Base-by-base conservation (phyloP, 305 asterid genomes). In the Rubia peregrina region DNA sequence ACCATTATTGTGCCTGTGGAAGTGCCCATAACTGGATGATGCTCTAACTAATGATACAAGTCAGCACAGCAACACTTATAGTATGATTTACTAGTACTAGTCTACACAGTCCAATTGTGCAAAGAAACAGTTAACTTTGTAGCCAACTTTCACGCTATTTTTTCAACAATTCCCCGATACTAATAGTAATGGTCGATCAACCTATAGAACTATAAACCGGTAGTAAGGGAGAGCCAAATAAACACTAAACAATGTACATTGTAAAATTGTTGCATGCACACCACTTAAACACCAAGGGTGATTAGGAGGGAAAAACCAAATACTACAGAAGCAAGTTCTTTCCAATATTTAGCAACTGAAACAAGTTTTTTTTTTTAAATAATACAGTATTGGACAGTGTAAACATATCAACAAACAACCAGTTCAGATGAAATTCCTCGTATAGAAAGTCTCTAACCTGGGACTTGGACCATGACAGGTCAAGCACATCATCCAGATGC, bases 401-500 rank as follows among this genome's bases (percentile, higher is more conserved):
- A 49, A 21, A 53, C 9, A 53, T 1, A 24, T 12, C 6, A 53
- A 53, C 12, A 51, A 3, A 12, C 26, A 30, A 36, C 12, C 1
- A 14, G 16, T 51, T 26, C 44, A 62, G n/a, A 61, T 61, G 41
- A 36, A 36, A 48, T 7, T 36, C 49, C 14, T 40, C 40, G 19
- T 19, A 46, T 44, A 69, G 64, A 65, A n/a, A 78, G 46, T 60
- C 73, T 71, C 92, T 82, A 74, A 91, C 99, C 94, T 91, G 95
- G 72, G 97, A 91, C 82, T 91, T 95, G 80, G 99, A 95, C 99
- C 99, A 95, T 17, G 99, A 95, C 70, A 95, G 91, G 83, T 95
- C 97, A 80, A 95, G 86, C 51, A 95, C 96, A 78, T 87, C 98
- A 77, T 85, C 90, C 71, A 76, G 71, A 79, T 95, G 99, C 65